Evolutionary conservation across 345 rosid species (phyloP).

Genomic region (Iberis pinnata): DNA sequence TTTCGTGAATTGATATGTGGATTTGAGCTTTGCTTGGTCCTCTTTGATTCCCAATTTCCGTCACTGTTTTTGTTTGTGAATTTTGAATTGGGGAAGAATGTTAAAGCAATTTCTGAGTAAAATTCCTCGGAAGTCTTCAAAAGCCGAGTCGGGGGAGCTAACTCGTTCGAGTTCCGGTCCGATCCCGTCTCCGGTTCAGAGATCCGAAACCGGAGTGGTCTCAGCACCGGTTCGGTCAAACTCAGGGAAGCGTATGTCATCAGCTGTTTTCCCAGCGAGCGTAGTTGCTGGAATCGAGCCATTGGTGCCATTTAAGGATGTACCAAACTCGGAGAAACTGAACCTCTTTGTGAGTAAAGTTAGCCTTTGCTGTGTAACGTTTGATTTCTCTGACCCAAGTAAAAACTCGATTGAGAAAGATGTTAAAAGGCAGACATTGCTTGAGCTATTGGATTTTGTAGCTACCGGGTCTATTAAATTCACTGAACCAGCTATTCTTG

Average conservation of each 20-base stretch:
- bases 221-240: conserved; percentile 38
- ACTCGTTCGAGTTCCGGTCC: conserved; percentile 36
- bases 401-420: conserved; percentile 68
- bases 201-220: conserved; percentile 32
- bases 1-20: conserved; percentile 30
- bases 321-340: conserved; percentile 57
- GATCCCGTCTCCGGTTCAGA: conserved; percentile 28
- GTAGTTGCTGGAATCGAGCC: conserved; percentile 83
- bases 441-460: conserved; percentile 72
- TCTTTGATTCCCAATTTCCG: conserved; percentile 16
- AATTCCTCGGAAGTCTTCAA: conserved; percentile 56
- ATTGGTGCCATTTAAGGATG: conserved; percentile 72
- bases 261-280: conserved; percentile 69
- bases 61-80: neutral
- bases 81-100: conserved; percentile 33
- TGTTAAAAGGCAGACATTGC: conserved; percentile 68
- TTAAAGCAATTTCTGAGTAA: conserved; percentile 67
- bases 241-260: conserved; percentile 51
- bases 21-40: conserved; percentile 10
- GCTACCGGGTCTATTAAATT: conserved; percentile 53
- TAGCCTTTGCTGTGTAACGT: conserved; percentile 80
- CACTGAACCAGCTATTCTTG: conserved; percentile 66
- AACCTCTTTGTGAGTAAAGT: conserved; percentile 80
- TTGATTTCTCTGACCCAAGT: conserved; percentile 67
- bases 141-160: conserved; percentile 44